These are phyloP conservation scores for Xylariales sp. DNA, from an alignment of 2,329 filamentous ascomycete genomes.

Conservation along the genomic window DNA sequence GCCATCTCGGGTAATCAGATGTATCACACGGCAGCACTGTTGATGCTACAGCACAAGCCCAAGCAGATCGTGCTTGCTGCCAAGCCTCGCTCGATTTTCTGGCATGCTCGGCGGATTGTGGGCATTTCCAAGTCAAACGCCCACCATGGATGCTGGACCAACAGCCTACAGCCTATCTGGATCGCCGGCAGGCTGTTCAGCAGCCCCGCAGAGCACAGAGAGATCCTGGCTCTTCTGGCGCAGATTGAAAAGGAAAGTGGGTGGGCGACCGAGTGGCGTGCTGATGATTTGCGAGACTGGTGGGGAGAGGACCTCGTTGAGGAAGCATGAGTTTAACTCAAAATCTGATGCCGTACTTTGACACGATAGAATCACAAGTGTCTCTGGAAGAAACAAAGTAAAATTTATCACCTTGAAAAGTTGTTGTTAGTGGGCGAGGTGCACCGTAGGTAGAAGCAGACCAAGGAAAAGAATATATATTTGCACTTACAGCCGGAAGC, in stretches of 20 bases:
- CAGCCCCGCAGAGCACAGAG: conserved; percentile 33
- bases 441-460: too few relatives aligned
- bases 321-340: too few relatives aligned
- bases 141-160: conserved; percentile 6
- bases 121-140: conserved; percentile 2
- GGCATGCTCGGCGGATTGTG: conserved; percentile 2
- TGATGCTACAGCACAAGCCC: conserved; percentile 4
- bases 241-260: conserved; percentile 48
- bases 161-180: conserved; percentile 3
- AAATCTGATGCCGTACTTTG: too few relatives aligned
- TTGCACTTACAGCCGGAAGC: too few relatives aligned
- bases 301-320: too few relatives aligned
- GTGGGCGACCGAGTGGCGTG: conserved; percentile 49
- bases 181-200: conserved; percentile 18
- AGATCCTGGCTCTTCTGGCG: conserved; percentile 41
- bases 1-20: conserved; percentile 4
- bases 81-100: conserved; percentile 1
- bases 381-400: too few relatives aligned
- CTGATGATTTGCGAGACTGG: conserved; percentile 45
- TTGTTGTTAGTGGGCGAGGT: too few relatives aligned
- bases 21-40: conserved; percentile 2
- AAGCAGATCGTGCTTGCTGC: neutral
- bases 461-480: too few relatives aligned
- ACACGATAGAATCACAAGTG: too few relatives aligned
- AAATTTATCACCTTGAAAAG: too few relatives aligned